Evolutionary conservation across 1,284 basidiomycete genomes (phyloP).

Genomic region (Hypsizygus ulmarius): DNA sequence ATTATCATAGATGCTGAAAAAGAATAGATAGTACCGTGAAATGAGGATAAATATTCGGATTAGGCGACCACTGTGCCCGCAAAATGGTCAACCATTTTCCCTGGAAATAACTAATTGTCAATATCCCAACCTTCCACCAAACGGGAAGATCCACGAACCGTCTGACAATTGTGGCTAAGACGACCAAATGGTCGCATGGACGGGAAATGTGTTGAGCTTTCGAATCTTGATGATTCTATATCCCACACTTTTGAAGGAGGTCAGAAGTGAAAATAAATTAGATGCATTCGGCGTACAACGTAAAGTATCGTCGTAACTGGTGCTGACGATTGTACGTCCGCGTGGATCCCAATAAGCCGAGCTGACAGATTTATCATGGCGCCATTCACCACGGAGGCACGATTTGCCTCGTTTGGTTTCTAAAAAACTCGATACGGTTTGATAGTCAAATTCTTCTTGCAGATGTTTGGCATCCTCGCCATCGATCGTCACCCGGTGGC

Average conservation of each 20-base stretch:
- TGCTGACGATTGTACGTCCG: conserved; percentile 73
- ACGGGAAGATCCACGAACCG: conserved; percentile 41
- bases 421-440: conserved; percentile 46
- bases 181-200: conserved; percentile 59
- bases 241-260: conserved; percentile 62
- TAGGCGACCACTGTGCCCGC: conserved; percentile 71
- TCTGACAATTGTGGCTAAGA: conserved; percentile 73
- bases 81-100: conserved; percentile 77
- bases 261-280: background rate
- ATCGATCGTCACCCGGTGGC: too few relatives aligned
- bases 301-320: conserved; percentile 74
- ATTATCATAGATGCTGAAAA: background rate
- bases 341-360: conserved; percentile 81
- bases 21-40: conserved; percentile 57
- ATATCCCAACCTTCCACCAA: background rate
- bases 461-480: too few relatives aligned
- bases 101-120: conserved; percentile 33
- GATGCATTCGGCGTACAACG: conserved; percentile 47
- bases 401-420: conserved; percentile 50
- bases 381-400: conserved; percentile 58
- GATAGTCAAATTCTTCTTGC: conserved; percentile 47
- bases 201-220: conserved; percentile 47
- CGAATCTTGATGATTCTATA: conserved; percentile 46
- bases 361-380: conserved; percentile 71
- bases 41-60: conserved; percentile 75